Evolutionary conservation across 352 stramenopile genomes (phyloP).

Genomic region (Globisporangium echinulatum): DNA sequence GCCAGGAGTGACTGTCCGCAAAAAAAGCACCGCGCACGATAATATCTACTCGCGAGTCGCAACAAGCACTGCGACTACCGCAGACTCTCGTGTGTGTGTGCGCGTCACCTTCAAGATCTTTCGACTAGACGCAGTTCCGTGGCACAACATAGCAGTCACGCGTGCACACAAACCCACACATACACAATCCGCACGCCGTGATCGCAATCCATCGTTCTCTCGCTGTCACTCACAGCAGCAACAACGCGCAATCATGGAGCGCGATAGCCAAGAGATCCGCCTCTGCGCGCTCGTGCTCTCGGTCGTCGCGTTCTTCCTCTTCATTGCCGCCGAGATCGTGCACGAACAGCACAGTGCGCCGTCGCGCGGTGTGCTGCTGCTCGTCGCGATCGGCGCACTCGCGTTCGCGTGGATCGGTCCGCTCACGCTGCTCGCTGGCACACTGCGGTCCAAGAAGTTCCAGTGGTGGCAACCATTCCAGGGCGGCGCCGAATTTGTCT

Average conservation of each 20-base stretch:
- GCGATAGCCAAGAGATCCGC: slow-evolving; percentile 46
- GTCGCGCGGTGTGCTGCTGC: slow-evolving; percentile 26
- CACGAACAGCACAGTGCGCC: slow-evolving; percentile 19
- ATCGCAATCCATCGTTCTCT: no score
- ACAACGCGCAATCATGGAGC: slow-evolving; percentile 9
- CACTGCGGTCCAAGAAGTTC: slow-evolving; percentile 32
- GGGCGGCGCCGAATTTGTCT: slow-evolving; percentile 50
- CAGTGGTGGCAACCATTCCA: slow-evolving; percentile 59
- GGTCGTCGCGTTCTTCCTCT: slow-evolving; percentile 50
- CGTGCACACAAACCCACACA: no score
- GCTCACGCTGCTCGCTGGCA: slow-evolving; percentile 45
- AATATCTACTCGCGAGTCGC: no score
- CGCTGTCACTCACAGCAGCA: no score
- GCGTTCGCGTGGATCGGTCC: slow-evolving; percentile 52
- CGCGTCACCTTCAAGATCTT: no score
- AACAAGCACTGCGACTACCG: no score
- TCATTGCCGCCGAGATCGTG: slow-evolving; percentile 47
- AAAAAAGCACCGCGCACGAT: no score
- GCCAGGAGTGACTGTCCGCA: no score
- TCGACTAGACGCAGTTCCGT: no score
- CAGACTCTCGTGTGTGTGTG: no score
- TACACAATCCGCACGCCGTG: no score
- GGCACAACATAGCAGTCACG: no score
- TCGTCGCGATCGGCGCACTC: slow-evolving; percentile 41
- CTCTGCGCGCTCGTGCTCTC: slow-evolving; percentile 45